Percentiles rank a stretch among this genome's conserved stretches.
phyloP scores from a whole-genome alignment of 2,329 filamentous ascomycete species.

The Aspergillus eucalypticola region DNA sequence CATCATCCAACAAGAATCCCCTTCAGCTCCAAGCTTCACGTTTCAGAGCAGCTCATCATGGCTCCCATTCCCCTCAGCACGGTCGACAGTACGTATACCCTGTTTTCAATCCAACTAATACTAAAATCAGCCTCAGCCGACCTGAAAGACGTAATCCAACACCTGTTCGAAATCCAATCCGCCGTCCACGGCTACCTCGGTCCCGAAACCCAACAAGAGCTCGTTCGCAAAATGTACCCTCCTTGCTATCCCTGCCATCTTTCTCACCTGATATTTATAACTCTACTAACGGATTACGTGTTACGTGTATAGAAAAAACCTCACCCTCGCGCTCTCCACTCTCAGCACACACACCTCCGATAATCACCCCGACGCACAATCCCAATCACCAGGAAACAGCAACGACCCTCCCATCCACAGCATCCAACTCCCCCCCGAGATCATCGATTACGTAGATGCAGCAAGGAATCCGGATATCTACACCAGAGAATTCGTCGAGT shows the following conservation, averaged over 20 bases:
- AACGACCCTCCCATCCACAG: slow-evolving; percentile 49
- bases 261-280: neutral
- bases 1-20: neutral
- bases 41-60: slow-evolving; percentile 25
- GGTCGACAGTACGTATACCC: slow-evolving; percentile 34
- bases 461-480: slow-evolving; percentile 68
- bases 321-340: slow-evolving; percentile 56
- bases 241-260: neutral
- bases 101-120: neutral
- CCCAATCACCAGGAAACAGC: slow-evolving; percentile 29
- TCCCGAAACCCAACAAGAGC: slow-evolving; percentile 56
- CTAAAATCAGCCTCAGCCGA: slow-evolving; percentile 41
- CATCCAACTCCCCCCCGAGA: slow-evolving; percentile 60
- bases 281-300: slow-evolving; percentile 1
- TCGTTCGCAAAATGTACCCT: slow-evolving; percentile 58
- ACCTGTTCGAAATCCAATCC: slow-evolving; percentile 62
- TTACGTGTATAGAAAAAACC: slow-evolving; percentile 43
- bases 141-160: slow-evolving; percentile 62
- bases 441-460: slow-evolving; percentile 63
- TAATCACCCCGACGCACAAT: slow-evolving; percentile 33
- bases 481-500: slow-evolving; percentile 65
- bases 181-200: slow-evolving; percentile 61
- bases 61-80: slow-evolving; percentile 37
- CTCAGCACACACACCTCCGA: slow-evolving; percentile 47
- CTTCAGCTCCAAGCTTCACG: neutral